Base-by-base conservation (phyloP, 2,329 filamentous ascomycete species). In the Arthrobotrys sinensis region DNA sequence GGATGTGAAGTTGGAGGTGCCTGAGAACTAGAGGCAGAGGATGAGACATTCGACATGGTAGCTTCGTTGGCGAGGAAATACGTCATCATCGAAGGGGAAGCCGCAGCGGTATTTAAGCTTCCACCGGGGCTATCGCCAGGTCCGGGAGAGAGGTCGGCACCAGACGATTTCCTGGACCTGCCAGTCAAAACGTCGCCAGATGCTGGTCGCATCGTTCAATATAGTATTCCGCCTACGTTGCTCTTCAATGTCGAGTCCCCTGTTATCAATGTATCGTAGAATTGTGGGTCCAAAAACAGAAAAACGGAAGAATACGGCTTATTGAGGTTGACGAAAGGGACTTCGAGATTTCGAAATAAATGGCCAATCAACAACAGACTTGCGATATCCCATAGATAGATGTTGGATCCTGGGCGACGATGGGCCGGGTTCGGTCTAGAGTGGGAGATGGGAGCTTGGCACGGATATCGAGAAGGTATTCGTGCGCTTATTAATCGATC, bases 1-100 rank as follows among this genome's bases (percentile, higher is more conserved):
- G 53, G 53, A 50, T 53, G 46, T 4, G 66, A 67, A 38, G 63
- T 52, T 16, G 40, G 40, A 8, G 46, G 40, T 24, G 82, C 76
- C 71, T 70, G 63, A 80, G 52, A 83, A 79, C 75, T 82, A 80
- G 36, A 79, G 21, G 79, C 45, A 55, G 52, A 83, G 82, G 63
- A 85, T 81, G 53, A 85, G 84, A 10, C 76, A 32, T 70, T 72
- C 19, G 66, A 72, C 76, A 88, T 83, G 10, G 85, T 83, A 53
- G 86, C 85, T 82, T 88, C 88, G 80, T 88, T 86, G 80, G 86
- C 85, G 62, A 89, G 82, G 79, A 87, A 85, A 80, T 87, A 88
- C 66, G 86, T 87, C 86, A 88, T 88, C 57, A 87, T 86, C 66
- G 85, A 85, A 79, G 81, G 83, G 53, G 83, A 81, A 67, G 81